These are phyloP conservation scores for Coix lacrymajobi DNA, from an alignment of 176 grass and related monocot species.

Conservation along the genomic window DNA sequence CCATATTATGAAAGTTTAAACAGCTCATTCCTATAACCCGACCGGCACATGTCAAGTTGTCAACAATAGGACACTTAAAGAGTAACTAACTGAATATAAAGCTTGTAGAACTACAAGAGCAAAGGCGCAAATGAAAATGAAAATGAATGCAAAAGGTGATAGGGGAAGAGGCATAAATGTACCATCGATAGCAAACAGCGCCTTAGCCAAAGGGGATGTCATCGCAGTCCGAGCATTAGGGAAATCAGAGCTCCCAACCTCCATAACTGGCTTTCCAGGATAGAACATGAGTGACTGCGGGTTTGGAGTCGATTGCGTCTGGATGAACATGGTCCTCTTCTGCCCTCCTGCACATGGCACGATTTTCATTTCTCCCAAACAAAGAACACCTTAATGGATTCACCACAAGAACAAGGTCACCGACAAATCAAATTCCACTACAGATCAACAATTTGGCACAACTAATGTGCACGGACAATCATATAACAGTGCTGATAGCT, in stretches of 20 bases:
- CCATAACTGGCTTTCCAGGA: slow-evolving; percentile 93
- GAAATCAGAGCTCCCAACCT: slow-evolving; percentile 94
- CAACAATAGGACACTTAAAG: neutral
- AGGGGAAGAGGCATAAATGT: neutral
- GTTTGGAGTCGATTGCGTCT: slow-evolving; percentile 87
- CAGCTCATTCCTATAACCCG: neutral
- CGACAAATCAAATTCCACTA: neutral
- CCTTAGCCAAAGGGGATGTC: slow-evolving; percentile 84
- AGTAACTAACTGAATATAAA: neutral
- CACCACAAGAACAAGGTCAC: neutral
- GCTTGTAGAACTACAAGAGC: neutral
- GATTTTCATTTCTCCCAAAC: neutral
- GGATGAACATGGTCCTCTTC: slow-evolving; percentile 96
- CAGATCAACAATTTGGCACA: neutral
- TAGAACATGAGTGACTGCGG: slow-evolving; percentile 95
- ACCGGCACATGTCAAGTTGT: neutral
- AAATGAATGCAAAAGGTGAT: neutral
- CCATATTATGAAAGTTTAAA: neutral
- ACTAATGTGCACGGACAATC: neutral
- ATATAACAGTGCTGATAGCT: neutral
- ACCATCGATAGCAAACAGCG: slow-evolving; percentile 80
- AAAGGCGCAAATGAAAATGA: neutral
- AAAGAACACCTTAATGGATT: neutral
- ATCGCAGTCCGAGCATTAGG: slow-evolving; percentile 70
- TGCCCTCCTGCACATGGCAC: slow-evolving; percentile 64